Evolutionary conservation across 225 moss, liverwort and hornwort species (phyloP), one percentile per base, ranked within the genome.

Genomic region (Climacium dendroides): DNA sequence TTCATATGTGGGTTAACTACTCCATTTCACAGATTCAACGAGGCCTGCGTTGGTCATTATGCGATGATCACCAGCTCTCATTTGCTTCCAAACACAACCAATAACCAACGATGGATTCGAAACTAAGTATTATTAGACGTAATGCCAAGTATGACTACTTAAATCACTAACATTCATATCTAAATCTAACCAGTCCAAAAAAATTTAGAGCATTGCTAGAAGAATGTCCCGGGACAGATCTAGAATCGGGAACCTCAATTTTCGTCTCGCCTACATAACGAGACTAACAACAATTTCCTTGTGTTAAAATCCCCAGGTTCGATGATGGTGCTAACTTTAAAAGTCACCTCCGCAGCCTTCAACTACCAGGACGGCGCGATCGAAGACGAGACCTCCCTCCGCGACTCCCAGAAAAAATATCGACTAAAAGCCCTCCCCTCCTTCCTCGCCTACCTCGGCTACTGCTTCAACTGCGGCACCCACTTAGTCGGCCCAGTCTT

Each of bases 301-400:
- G 65, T 65, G 66, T 13, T 54, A 6, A 66, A 53, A 34, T 24
- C 43, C 20, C 25, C 88, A 93, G 93, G 93, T 69, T 95, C 96
- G 59, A 93, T 96, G 88, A 95, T 96, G 96, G 95, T 96, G 67
- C 55, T 96, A 78, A 95, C 95, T 5, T 79, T 95, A 35, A 95
- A 96, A 82, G 84, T 94, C 11, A 89, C 91, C 5, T 92, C 96
- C 20, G 94, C 95, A 58, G 91, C 96, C 18, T 95, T 90, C 83
- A 96, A 96, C 70, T 95, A 95, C 71, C 93, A 96, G 73, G 96
- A 96, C 64, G 96, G 95, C 13, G 19, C 76, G 74, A 79, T 90
- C 17, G 78, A 90, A 43, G 89, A 86, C 67, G 88, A 74, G 50
- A 59, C 88, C 9, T 58, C 55, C 19, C 84, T 94, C 28, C 93